phyloP scores from a whole-genome alignment of 805 yeast species.

The Saccharomycopsis javanensis region DNA sequence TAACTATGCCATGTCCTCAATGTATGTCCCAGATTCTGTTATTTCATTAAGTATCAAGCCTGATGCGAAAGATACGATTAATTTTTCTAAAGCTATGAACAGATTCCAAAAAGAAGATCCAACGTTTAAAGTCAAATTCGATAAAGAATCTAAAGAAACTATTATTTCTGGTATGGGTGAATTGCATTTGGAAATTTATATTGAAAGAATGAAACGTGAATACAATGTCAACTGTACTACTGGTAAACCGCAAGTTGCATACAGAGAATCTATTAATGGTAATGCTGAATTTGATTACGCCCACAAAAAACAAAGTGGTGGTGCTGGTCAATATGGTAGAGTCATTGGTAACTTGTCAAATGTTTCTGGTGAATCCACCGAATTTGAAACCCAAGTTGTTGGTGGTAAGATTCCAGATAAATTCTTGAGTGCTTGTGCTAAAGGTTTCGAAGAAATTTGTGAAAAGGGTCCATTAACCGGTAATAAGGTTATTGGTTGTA shows the following conservation, averaged over 20 bases:
- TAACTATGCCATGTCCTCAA: conserved; percentile 86
- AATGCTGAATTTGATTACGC: conserved; percentile 80
- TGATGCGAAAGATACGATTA: conserved; percentile 74
- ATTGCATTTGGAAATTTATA: conserved; percentile 91
- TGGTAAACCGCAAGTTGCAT: conserved; percentile 97
- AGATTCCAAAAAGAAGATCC: conserved; percentile 99
- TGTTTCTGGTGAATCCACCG: conserved; percentile 50
- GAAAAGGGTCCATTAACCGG: conserved; percentile 97
- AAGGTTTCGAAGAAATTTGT: conserved; percentile 90
- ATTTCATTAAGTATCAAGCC: conserved; percentile 88
- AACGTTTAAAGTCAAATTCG: conserved; percentile 88
- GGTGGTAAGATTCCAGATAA: conserved; percentile 98
- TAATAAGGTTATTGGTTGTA: conserved; percentile 84
- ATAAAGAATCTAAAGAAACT: conserved; percentile 87
- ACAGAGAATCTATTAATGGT: conserved; percentile 80
- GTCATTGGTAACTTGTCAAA: conserved; percentile 78
- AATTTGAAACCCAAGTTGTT: conserved; percentile 77
- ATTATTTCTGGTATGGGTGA: conserved; percentile 98
- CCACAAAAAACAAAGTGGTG: conserved; percentile 97
- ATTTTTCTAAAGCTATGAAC: conserved; percentile 93
- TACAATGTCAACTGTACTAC: conserved; percentile 91
- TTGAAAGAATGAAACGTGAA: conserved; percentile 96
- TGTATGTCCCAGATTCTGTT: conserved; percentile 99
- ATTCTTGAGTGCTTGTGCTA: conserved; percentile 84
- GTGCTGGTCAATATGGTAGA: conserved; percentile 98